Evolutionary conservation across 805 yeast genomes (phyloP).

Genomic region (Saccharomycopsis microspora): DNA sequence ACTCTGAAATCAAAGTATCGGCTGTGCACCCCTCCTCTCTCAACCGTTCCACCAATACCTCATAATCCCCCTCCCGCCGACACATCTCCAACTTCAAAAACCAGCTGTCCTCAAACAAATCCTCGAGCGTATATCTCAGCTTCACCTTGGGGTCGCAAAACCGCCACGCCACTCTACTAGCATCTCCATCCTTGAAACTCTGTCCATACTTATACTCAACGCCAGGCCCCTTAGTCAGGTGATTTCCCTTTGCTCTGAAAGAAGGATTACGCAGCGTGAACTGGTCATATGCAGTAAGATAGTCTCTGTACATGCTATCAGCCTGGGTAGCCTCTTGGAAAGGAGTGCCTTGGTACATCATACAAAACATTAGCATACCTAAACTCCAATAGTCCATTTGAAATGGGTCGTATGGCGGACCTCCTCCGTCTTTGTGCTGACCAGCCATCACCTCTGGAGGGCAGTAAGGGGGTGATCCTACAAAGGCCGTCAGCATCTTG

Average conservation of each 20-base stretch:
- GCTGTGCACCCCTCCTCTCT: not conserved
- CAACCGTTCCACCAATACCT: slow-evolving; percentile 8
- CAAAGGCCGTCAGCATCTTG: slow-evolving; percentile 32
- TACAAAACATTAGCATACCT: slow-evolving; percentile 55
- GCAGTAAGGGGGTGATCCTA: slow-evolving; percentile 75
- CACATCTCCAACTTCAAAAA: slow-evolving; percentile 51
- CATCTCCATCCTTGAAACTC: slow-evolving; percentile 44
- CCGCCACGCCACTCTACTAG: slow-evolving; percentile 66
- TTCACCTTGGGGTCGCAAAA: slow-evolving; percentile 51
- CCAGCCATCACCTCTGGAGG: slow-evolving; percentile 65
- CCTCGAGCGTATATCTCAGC: slow-evolving; percentile 42
- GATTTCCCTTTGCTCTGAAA: slow-evolving; percentile 36
- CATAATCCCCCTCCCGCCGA: slow-evolving; percentile 30
- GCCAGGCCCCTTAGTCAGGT: slow-evolving; percentile 47
- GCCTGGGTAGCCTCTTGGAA: slow-evolving; percentile 37
- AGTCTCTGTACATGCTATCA: slow-evolving; percentile 47
- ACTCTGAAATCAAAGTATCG: not conserved
- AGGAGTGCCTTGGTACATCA: slow-evolving; percentile 49
- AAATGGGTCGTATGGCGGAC: slow-evolving; percentile 45
- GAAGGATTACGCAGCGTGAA: slow-evolving; percentile 30
- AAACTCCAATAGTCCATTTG: slow-evolving; percentile 64
- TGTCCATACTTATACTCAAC: slow-evolving; percentile 60
- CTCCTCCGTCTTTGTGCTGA: slow-evolving; percentile 25
- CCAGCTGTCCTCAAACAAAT: slow-evolving; percentile 54
- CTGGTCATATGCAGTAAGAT: slow-evolving; percentile 34